phyloP scores from a whole-genome alignment of 768 basidiomycete species.

The Sistotremastrum niveocremeum region DNA sequence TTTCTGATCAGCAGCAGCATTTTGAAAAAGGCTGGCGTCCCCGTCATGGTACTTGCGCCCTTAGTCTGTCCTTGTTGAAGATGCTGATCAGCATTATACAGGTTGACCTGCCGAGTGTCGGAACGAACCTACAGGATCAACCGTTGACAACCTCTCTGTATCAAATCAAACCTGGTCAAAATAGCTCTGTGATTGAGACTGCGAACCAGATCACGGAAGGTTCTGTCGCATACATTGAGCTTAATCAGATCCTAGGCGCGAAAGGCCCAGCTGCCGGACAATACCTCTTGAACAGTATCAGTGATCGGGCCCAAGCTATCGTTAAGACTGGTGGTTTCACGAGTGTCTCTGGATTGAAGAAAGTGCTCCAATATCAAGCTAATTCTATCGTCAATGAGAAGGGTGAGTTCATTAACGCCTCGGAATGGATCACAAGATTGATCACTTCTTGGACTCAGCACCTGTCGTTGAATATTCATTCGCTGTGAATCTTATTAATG shows the following conservation, averaged over 20 bases:
- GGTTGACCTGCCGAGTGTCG: conserved; percentile 37
- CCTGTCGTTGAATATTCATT: no score
- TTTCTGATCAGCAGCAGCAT: no score
- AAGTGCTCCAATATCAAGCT: conserved; percentile 33
- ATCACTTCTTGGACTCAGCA: no score
- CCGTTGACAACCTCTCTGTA: no score
- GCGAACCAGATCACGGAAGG: conserved; percentile 28
- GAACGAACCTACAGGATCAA: conserved; percentile 47
- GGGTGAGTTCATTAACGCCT: no score
- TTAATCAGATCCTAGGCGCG: conserved; percentile 31
- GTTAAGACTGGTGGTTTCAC: no score
- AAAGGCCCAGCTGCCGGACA: conserved; percentile 8
- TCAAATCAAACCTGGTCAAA: no score
- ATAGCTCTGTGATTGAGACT: conserved; percentile 7
- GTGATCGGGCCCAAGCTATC: conserved; percentile 27
- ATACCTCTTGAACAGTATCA: conserved; percentile 29
- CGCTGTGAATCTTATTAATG: no score
- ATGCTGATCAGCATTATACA: conserved; percentile 32
- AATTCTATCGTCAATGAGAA: conserved; percentile 33
- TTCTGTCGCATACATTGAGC: conserved; percentile 36
- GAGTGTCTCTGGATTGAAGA: conserved; percentile 24
- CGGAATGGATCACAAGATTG: no score
- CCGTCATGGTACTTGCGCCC: no score
- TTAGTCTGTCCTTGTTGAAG: conserved; percentile 21
- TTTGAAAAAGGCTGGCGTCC: no score